A percentile compares a stretch with the other conserved stretches of the same genome.
Conservation (phyloP, 2,329 filamentous ascomycete species). For the Dryadomyces sulphureus region DNA sequence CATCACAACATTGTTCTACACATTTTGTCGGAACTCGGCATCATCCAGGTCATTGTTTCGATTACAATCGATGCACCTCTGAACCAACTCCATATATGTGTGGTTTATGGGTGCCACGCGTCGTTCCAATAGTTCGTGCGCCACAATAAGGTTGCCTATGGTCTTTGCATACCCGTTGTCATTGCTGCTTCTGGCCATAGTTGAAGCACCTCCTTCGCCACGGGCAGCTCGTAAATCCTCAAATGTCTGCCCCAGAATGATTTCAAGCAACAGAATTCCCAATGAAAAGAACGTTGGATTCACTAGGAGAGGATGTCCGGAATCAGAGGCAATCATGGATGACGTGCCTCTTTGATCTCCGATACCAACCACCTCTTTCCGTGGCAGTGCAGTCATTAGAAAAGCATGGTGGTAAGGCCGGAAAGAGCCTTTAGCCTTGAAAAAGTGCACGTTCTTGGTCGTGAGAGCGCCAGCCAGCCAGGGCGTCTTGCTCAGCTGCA, state of each 20-base stretch:
- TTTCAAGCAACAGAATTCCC: background rate
- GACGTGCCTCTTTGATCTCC: too few species aligned
- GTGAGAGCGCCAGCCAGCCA: background rate
- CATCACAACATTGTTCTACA: background rate
- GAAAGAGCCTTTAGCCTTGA: background rate
- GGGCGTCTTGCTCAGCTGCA: slow-evolving; percentile 1
- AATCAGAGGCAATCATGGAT: background rate
- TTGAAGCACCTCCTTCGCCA: background rate
- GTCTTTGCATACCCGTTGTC: background rate
- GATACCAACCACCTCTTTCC: too few species aligned
- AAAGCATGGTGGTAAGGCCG: background rate
- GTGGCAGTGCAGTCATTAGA: background rate
- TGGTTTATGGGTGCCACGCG: background rate
- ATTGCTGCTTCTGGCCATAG: background rate
- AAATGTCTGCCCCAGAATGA: background rate
- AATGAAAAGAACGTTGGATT: background rate
- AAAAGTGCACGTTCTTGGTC: background rate
- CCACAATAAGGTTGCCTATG: background rate
- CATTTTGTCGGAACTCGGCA: background rate
- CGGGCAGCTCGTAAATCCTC: background rate
- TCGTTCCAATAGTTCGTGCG: background rate
- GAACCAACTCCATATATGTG: background rate
- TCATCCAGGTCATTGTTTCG: background rate
- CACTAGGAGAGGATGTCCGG: background rate
- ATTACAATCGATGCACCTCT: background rate